Base-by-base conservation (phyloP, 2,329 filamentous ascomycete genomes). In the Akanthomyces uredinophilus region DNA sequence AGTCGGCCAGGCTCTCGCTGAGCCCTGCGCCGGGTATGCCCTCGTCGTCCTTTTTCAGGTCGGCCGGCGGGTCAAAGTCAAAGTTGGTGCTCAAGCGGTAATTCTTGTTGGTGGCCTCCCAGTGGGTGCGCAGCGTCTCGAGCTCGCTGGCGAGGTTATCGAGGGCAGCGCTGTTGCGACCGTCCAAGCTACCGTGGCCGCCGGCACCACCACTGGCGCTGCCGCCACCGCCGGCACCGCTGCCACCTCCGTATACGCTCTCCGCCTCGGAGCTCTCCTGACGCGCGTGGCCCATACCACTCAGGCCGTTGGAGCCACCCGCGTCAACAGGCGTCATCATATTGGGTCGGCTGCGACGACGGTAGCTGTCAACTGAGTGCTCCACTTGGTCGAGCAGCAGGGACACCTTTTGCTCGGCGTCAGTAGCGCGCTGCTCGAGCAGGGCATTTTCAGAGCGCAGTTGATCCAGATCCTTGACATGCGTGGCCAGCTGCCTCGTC, bases 31-130 rank as follows among this genome's bases (percentile, higher is more conserved):
- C 69, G 11, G 67, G 51, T 5, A 77, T 46, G 35, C 64, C 76
- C 8, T 82, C 79, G 44, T 81, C 79, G 22, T 78, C 75, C 56
- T 78, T 78, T 66, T 79, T 80, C 54, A 61, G 62, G 39, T 66
- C 68, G 32, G 75, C 68, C 6, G 68, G 79, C 24, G 72, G 66
- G 62, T 96, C 93, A 68, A 96, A 93, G 72, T 97, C 93, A 69
- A 96, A 96, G 57, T 90, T 87, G 70, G 89, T 93, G 75, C 91
- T 96, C 50, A 97, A 79, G 27, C 95, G 89, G 74, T 98, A 97
- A 70, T 91, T 96, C 75, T 96, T 95, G 78, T 94, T 97, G 14
- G 92, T 96, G 44, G 89, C 91, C 77, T 98, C 92, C 95, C 95
- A 99, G 70, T 97, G 93, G 58, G 82, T 91, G 58, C 94, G 87